Conservation (phyloP, 83 land plant genomes). For the Isoetes engelmannii region DNA sequence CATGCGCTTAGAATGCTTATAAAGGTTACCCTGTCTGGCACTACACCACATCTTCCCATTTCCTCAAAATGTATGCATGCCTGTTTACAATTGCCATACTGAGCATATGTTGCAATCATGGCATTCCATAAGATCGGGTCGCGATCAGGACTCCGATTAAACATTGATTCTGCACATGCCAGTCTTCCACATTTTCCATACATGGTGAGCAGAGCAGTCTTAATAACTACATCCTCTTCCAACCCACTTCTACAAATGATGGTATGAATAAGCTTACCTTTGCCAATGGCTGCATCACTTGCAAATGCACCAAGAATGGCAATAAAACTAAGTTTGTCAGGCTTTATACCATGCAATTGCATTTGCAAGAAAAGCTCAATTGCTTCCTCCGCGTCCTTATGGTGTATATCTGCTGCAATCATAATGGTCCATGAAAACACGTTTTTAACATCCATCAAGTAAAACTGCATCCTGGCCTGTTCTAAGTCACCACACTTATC, state of each 20-base stretch:
- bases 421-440: constrained; percentile 1
- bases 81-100: not conserved
- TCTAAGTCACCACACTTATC: not conserved
- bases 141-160: not conserved
- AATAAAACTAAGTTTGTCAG: constrained; percentile 1
- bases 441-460: not conserved
- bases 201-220: constrained; percentile 12
- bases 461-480: not conserved
- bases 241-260: not conserved
- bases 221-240: constrained; percentile 1
- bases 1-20: not conserved
- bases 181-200: constrained; percentile 7
- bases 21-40: constrained; percentile 7
- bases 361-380: constrained; percentile 8
- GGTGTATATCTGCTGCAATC: not conserved
- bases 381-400: not conserved
- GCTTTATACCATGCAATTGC: not conserved
- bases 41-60: not conserved
- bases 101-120: constrained; percentile 4
- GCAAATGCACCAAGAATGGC: not conserved
- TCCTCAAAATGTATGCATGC: not conserved
- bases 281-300: not conserved
- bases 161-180: not conserved
- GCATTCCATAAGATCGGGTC: not conserved
- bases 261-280: not conserved